phyloP scores from a whole-genome alignment of 306 rosid species.

The Dryas octopetala region DNA sequence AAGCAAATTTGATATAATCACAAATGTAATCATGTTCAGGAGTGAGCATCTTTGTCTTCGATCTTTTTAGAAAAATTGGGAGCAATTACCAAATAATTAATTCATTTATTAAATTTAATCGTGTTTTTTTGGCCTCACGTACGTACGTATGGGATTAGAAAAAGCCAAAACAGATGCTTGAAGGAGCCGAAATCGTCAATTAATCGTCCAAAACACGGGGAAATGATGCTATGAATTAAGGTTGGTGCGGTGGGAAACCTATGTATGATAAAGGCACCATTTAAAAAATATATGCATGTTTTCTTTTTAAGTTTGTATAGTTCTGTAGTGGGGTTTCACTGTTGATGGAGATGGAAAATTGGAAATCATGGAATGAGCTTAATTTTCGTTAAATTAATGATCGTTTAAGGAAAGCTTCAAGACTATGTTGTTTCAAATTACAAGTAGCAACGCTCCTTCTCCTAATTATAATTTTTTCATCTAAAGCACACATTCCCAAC shows the following conservation, averaged over 20 bases:
- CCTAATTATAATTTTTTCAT: background rate
- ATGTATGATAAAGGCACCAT: background rate
- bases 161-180: constrained; percentile 2
- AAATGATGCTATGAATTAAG: background rate
- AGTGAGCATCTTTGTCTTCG: constrained; percentile 6
- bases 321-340: background rate
- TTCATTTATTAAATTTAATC: too few species aligned
- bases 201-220: background rate
- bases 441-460: too few species aligned
- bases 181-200: constrained; percentile 21
- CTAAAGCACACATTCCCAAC: background rate
- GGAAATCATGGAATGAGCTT: too few species aligned
- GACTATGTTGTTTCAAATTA: background rate
- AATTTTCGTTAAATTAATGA: background rate
- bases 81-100: background rate
- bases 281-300: too few species aligned
- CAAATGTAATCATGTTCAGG: background rate
- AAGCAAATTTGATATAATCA: constrained; percentile 20
- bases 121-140: too few species aligned
- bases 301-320: background rate
- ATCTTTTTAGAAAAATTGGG: background rate
- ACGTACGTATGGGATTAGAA: too few species aligned
- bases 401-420: background rate
- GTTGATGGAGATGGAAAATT: background rate
- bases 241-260: background rate